Evolutionary conservation across 176 grass and related monocot genomes (phyloP).

Genomic region (Stipa capillata): DNA sequence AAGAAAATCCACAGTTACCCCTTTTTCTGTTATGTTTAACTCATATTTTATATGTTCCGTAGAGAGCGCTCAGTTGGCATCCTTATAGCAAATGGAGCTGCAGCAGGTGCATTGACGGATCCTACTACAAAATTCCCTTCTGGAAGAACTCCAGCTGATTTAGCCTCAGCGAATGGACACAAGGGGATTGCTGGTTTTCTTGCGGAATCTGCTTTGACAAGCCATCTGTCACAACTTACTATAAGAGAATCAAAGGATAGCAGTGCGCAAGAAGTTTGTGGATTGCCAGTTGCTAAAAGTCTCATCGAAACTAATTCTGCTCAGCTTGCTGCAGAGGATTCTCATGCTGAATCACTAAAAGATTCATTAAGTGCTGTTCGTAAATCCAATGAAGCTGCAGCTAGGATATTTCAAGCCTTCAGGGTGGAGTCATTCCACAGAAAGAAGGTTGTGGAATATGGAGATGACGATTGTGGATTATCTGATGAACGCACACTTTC

Average conservation of each 20-base stretch:
- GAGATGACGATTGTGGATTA: no score
- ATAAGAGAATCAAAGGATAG: constrained; percentile 51
- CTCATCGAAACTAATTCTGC: neutral
- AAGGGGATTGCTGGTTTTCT: constrained; percentile 92
- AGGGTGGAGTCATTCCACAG: no score
- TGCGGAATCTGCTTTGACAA: constrained; percentile 75
- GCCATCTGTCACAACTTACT: constrained; percentile 59
- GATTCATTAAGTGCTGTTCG: constrained; percentile 68
- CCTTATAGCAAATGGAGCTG: constrained; percentile 59
- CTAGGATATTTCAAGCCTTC: constrained; percentile 83
- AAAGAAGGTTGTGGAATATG: no score
- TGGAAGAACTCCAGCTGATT: constrained; percentile 83
- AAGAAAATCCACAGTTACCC: no score
- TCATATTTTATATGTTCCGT: constrained; percentile 22
- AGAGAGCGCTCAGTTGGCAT: constrained; percentile 58
- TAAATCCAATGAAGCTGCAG: constrained; percentile 79
- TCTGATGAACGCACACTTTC: no score
- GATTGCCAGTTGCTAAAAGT: neutral
- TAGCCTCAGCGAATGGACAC: constrained; percentile 82
- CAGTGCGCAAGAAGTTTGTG: neutral
- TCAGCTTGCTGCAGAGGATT: constrained; percentile 30
- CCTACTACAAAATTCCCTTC: constrained; percentile 63
- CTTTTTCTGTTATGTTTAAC: neutral
- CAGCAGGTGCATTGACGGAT: constrained; percentile 67
- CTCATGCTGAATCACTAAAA: constrained; percentile 46